A percentile compares a stretch with the other conserved stretches of the same genome.
Conservation (phyloP, 108 stramenopile species). For the Hondaea fermentalgiana region DNA sequence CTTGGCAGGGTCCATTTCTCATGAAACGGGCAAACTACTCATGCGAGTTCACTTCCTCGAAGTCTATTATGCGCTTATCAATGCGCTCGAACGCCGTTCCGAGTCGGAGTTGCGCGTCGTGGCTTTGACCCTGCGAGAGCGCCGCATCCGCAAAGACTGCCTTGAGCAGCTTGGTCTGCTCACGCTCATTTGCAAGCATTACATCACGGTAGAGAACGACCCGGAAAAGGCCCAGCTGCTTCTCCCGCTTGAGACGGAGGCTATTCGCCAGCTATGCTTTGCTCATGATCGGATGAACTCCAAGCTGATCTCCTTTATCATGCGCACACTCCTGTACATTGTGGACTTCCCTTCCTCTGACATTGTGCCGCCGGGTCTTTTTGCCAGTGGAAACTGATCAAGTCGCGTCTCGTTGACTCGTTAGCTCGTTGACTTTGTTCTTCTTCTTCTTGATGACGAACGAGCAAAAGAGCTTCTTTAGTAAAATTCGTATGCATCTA, state of each 20-base stretch:
- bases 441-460: no score
- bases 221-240: background rate
- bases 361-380: background rate
- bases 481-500: no score
- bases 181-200: background rate
- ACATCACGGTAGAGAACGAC: background rate
- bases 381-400: no score
- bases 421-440: no score
- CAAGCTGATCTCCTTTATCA: background rate
- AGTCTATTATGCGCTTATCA: background rate
- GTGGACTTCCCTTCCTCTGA: background rate
- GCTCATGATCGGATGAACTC: background rate
- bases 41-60: background rate
- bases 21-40: background rate
- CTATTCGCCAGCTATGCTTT: background rate
- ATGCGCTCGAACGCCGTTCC: background rate
- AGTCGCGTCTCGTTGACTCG: no score
- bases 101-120: background rate
- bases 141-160: background rate
- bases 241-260: background rate
- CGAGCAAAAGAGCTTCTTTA: no score
- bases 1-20: background rate
- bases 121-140: background rate
- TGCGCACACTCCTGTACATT: background rate
- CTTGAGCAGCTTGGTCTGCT: background rate